Evolutionary conservation across 1,139 yeast genomes (phyloP), one percentile per base, ranked within the genome.

Genomic region (Diutina rugosa): DNA sequence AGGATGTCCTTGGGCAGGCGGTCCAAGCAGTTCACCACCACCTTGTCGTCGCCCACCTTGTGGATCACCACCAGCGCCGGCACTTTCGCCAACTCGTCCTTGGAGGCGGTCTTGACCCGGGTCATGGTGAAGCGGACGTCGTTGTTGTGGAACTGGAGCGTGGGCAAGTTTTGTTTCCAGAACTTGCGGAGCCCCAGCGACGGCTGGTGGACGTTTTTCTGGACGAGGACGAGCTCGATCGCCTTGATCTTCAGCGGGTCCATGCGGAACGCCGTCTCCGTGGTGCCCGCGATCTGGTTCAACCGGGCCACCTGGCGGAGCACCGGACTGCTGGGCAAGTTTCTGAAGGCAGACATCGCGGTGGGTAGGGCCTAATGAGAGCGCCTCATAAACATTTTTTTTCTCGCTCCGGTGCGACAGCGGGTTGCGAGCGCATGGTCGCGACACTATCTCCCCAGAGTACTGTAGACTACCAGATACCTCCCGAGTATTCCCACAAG

Each of bases 91-190:
- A 76, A 77, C 46, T 75, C 71, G 55, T 64, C 66, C 58, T 70
- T 72, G 55, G 69, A 71, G 32, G 67, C 69, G 57, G 81, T 77
- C 44, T 72, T 70, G 52, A 85, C 74, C 61, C 88, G 75, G 32
- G 77, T 72, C 53, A 90, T 86, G 35, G 80, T 76, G 58, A 89
- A 82, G 45, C 81, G 78, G 44, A 87, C 66, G 51, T 74, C 72
- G 38, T 93, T 93, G 69, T 90, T 90, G 72, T 89, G 91, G 69
- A 87, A 90, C 66, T 84, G 86, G 59, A 90, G 74, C 14, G 90
- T 82, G 26, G 95, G 96, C 58, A 90, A 73, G 68, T 82, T 79
- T 56, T 76, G 72, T 64, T 80, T 81, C 95, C 95, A 87, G 70
- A 90, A 88, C 57, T 70, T 68, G 62, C 69, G 72, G 58, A 76